Percentiles rank a stretch among this genome's conserved stretches.
Evolutionary conservation across 1,284 basidiomycete genomes (phyloP).

Genomic region (Marasmius tenuissimus): DNA sequence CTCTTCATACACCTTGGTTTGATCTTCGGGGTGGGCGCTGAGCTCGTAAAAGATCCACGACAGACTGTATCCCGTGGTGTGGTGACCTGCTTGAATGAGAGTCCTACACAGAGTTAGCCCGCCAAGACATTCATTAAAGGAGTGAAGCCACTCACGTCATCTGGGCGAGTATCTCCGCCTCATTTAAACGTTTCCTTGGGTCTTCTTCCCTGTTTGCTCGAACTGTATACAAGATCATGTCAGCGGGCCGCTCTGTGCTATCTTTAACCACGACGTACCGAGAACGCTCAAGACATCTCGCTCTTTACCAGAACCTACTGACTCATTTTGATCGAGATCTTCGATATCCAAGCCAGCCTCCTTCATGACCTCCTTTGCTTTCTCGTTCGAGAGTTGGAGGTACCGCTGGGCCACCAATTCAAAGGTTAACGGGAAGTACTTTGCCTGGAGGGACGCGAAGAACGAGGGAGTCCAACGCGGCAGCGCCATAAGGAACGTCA

Average conservation of each 20-base stretch:
- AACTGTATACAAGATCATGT: too few relatives aligned
- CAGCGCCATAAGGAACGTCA: background rate
- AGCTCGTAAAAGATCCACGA: slow-evolving; percentile 27
- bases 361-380: background rate
- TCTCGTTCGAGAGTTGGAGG: background rate
- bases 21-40: slow-evolving; percentile 21
- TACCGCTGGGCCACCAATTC: background rate
- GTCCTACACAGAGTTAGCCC: background rate
- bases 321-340: background rate
- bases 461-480: background rate
- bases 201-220: slow-evolving; percentile 19
- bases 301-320: background rate
- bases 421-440: background rate
- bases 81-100: slow-evolving; percentile 22
- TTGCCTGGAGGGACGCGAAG: background rate
- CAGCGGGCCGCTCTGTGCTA: too few relatives aligned
- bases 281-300: slow-evolving; percentile 27
- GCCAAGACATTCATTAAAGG: background rate
- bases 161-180: slow-evolving; percentile 26
- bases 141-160: slow-evolving; percentile 16
- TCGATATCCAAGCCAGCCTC: background rate
- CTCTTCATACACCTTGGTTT: slow-evolving; percentile 20
- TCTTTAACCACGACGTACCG: slow-evolving; percentile 16
- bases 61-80: slow-evolving; percentile 22
- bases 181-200: slow-evolving; percentile 13